Evolutionary conservation across 2,329 filamentous ascomycete genomes (phyloP).

Genomic region (Bipolaris zeicola): DNA sequence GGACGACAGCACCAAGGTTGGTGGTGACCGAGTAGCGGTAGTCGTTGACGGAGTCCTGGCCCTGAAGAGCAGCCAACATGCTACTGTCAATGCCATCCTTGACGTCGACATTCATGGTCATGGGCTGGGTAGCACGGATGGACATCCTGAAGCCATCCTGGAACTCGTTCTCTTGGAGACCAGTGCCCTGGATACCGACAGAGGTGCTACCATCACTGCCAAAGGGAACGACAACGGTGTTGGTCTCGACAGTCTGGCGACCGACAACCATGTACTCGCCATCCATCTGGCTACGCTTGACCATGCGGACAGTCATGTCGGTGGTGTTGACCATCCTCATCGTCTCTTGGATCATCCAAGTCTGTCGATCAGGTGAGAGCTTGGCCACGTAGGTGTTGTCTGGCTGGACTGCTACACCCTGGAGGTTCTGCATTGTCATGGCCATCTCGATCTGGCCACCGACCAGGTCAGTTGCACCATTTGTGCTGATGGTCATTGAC

Average conservation of each 20-base stretch:
- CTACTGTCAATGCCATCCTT: conserved; percentile 42
- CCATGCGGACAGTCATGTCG: conserved; percentile 46
- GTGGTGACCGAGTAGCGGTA: conserved; percentile 45
- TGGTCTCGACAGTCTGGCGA: conserved; percentile 45
- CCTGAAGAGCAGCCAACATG: conserved; percentile 43
- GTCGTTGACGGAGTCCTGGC: conserved; percentile 40
- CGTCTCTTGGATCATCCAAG: conserved; percentile 48
- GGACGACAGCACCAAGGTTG: conserved; percentile 42
- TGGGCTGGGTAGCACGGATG: conserved; percentile 43
- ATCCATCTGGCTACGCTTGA: conserved; percentile 44
- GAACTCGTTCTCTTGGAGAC: conserved; percentile 48
- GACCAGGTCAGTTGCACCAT: conserved; percentile 44
- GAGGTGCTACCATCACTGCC: conserved; percentile 32
- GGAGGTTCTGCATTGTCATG: conserved; percentile 39
- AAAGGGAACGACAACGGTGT: conserved; percentile 41
- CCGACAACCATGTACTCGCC: conserved; percentile 49
- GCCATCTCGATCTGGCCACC: conserved; percentile 46
- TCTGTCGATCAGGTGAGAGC: conserved; percentile 45
- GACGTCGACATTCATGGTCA: conserved; percentile 45
- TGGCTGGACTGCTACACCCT: conserved; percentile 37
- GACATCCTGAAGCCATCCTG: conserved; percentile 48
- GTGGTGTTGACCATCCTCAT: conserved; percentile 46
- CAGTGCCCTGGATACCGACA: conserved; percentile 42
- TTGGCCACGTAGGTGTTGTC: conserved; percentile 47
- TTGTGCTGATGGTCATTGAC: conserved; percentile 46